Evolutionary conservation across 2,329 filamentous ascomycete genomes (phyloP).

Genomic region (Sarocladium strictum): DNA sequence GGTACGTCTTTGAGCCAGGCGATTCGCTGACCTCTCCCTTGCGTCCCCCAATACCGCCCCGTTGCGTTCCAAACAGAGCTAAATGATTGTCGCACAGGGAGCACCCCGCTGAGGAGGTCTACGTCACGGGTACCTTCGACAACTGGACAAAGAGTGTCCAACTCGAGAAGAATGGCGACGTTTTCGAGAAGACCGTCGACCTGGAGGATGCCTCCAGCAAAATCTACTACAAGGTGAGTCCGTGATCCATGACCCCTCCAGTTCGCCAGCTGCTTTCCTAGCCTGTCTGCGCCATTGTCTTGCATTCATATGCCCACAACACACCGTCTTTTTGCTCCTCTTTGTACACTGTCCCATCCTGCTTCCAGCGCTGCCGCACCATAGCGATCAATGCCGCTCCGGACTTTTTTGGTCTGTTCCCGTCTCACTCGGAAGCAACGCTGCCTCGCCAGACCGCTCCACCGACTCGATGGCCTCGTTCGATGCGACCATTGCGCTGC

Average conservation of each 20-base stretch:
- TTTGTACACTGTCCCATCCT: background rate
- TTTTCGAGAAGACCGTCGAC: constrained; percentile 76
- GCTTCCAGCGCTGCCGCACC: background rate
- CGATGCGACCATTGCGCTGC: background rate
- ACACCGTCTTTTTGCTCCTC: background rate
- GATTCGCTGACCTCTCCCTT: constrained; percentile 1
- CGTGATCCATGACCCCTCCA: background rate
- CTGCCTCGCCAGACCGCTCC: constrained; percentile 2
- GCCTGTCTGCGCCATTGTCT: background rate
- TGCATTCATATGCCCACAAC: background rate
- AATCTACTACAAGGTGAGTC: constrained; percentile 87
- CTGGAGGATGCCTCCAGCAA: constrained; percentile 63
- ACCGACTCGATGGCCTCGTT: background rate
- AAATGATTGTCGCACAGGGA: constrained; percentile 52
- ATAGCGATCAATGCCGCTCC: background rate
- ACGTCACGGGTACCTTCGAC: constrained; percentile 94
- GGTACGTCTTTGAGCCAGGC: constrained; percentile 51
- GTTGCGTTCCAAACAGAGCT: background rate
- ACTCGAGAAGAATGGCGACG: constrained; percentile 67
- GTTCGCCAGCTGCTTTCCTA: background rate
- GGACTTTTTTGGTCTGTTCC: background rate
- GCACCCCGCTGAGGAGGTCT: constrained; percentile 78
- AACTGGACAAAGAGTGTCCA: constrained; percentile 84
- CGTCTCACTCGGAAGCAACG: background rate
- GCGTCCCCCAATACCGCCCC: background rate